Evolutionary conservation across 1,284 basidiomycete genomes (phyloP).

Genomic region (Austroboletus olivaceoglutinosus): DNA sequence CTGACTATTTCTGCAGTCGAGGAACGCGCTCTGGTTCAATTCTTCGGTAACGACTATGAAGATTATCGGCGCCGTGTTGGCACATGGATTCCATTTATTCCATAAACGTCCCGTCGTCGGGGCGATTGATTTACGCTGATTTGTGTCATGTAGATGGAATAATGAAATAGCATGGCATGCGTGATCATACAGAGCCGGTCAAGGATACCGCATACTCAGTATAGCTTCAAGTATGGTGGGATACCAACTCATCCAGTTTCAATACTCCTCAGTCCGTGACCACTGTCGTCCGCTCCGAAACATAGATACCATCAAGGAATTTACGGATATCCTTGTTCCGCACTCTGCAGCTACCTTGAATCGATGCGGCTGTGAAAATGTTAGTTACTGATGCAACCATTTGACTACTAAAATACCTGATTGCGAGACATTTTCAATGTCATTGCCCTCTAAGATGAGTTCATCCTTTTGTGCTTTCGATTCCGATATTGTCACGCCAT

Average conservation of each 20-base stretch:
- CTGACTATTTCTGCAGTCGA: slow-evolving; percentile 53
- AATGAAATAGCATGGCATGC: slow-evolving; percentile 24
- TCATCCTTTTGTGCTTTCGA: slow-evolving; percentile 98
- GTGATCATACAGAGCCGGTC: slow-evolving; percentile 29
- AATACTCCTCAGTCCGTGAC: slow-evolving; percentile 40
- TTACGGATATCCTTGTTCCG: slow-evolving; percentile 99
- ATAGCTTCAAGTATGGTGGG: slow-evolving; percentile 13
- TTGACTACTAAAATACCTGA: slow-evolving; percentile 54
- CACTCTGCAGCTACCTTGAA: slow-evolving; percentile 92
- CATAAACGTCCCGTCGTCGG: slow-evolving; percentile 36
- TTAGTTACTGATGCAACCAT: neutral
- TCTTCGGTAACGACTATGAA: slow-evolving; percentile 82
- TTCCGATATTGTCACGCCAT: slow-evolving; percentile 85
- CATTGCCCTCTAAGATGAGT: slow-evolving; percentile 90
- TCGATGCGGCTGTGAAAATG: slow-evolving; percentile 72
- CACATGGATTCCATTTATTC: slow-evolving; percentile 72
- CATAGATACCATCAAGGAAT: slow-evolving; percentile 91
- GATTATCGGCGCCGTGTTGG: slow-evolving; percentile 68
- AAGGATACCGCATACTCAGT: slow-evolving; percentile 23
- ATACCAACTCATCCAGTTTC: slow-evolving; percentile 7
- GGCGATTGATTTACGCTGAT: neutral
- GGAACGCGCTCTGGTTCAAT: slow-evolving; percentile 67
- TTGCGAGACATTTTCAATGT: slow-evolving; percentile 94
- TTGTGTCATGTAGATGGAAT: slow-evolving; percentile 1
- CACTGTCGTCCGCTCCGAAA: slow-evolving; percentile 79